These are phyloP conservation scores for Fraxinus angustifolia DNA, from an alignment of 305 asterid genomes.

Conservation along the genomic window DNA sequence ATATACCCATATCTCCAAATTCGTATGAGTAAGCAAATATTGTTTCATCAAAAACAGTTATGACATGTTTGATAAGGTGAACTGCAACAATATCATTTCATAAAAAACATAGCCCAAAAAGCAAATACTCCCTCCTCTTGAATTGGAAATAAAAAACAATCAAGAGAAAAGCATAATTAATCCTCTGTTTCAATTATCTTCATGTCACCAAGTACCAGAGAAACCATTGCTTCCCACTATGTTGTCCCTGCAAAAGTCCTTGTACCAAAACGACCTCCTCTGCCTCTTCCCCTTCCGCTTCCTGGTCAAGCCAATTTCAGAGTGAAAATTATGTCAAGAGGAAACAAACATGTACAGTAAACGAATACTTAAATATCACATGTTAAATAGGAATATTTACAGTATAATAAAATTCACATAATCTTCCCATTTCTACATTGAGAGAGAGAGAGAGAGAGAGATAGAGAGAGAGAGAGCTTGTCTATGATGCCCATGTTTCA, in stretches of 20 bases:
- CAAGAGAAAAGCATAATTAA: background rate
- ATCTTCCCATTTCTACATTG: background rate
- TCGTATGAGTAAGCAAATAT: background rate
- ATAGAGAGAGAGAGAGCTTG: background rate
- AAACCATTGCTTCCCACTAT: conserved; percentile 25
- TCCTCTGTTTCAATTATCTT: conserved; percentile 8
- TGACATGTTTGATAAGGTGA: background rate
- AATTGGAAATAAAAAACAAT: background rate
- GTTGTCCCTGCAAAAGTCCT: conserved; percentile 23
- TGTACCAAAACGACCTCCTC: conserved; percentile 33
- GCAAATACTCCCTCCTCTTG: background rate
- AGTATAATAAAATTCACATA: background rate
- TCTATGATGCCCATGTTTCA: background rate
- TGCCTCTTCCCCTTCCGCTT: conserved; percentile 32
- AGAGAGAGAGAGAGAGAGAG: too few relatives aligned
- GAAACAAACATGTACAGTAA: background rate
- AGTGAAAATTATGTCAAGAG: background rate
- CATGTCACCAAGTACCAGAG: conserved; percentile 25
- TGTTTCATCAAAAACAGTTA: background rate
- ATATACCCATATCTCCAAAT: background rate
- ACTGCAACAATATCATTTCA: background rate
- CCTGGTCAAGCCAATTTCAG: conserved; percentile 19
- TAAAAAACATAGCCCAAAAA: background rate
- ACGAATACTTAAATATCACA: background rate
- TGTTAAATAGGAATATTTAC: background rate